These are phyloP conservation scores for Lizanozyma gosingica DNA, from an alignment of 1,139 yeast species.

Conservation along the genomic window DNA sequence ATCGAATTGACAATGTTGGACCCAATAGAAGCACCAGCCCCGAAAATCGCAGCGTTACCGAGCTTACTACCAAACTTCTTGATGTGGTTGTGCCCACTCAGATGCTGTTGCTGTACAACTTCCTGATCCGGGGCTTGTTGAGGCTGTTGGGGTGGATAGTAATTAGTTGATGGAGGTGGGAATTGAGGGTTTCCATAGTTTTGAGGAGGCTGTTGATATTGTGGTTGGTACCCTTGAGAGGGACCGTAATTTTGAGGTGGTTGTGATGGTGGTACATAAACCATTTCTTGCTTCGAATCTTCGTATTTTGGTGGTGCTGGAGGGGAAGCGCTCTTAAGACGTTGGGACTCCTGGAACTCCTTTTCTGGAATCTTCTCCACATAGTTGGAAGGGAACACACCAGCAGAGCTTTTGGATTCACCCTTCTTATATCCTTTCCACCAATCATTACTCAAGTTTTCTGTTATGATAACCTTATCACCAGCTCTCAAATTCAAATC, in stretches of 20 bases:
- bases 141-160: constrained; percentile 25
- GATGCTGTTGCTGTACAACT: constrained; percentile 13
- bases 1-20: constrained; percentile 80
- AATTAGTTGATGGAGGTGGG: constrained; percentile 40
- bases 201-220: constrained; percentile 18
- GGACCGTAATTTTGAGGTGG: constrained; percentile 10
- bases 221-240: constrained; percentile 6
- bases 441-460: constrained; percentile 82
- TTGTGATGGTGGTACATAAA: constrained; percentile 8
- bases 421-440: constrained; percentile 64
- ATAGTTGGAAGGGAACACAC: constrained; percentile 88
- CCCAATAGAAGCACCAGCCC: constrained; percentile 97
- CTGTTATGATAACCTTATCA: constrained; percentile 59
- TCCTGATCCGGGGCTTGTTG: constrained; percentile 17
- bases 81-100: constrained; percentile 18
- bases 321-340: constrained; percentile 11
- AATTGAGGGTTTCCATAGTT: constrained; percentile 38
- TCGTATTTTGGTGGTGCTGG: constrained; percentile 9
- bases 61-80: constrained; percentile 73
- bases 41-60: constrained; percentile 90
- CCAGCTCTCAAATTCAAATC: constrained; percentile 63
- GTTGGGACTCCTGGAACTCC: constrained; percentile 17
- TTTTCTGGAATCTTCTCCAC: constrained; percentile 42
- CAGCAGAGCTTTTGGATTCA: constrained; percentile 42
- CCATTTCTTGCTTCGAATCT: constrained; percentile 8